Base-by-base conservation (phyloP, 345 rosid species). In the Citropsis articulata region DNA sequence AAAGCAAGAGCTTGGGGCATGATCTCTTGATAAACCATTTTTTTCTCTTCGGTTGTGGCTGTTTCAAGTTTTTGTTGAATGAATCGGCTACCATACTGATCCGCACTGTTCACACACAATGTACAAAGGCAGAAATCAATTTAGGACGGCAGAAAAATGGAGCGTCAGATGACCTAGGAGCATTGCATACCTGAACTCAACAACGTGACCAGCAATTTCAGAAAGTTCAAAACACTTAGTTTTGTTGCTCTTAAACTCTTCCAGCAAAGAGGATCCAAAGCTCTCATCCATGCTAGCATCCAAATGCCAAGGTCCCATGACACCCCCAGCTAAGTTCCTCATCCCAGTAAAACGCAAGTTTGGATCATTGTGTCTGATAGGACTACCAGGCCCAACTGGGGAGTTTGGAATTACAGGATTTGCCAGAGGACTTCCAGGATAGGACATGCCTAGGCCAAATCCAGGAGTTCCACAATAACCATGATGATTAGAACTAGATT, bases 161-260 rank as follows among this genome's bases (percentile, higher is more conserved):
- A 31, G 35, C 33, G 22, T 22, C 2, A 45, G 18, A 67, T 42
- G 38, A 72, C 22, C 9, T 61, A 66, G 60, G 40, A 75, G 27
- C 22, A 30, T 27, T 22, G 63, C 31, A 25, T 85, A 88, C 97
- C 92, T 92, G 86, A 92, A 92, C 84, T 90, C 97, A 48, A 89
- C 93, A 38, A 90, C 91, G 80, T 92, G 93, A 38, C 93, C 84
- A 40, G 88, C 86, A 63, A 92, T 92, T 83, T 92, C 97, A 5
- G 89, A 84, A 75, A 92, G 89, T 81, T 92, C 91, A 25, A 92
- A 83, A 27, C 90, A 87, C 76, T 88, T 89, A 42, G 92, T 83
- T 82, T 92, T 91, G 65, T 91, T 88, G 79, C 89, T 84, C 82
- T 92, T 92, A 74, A 92, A 92, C 84, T 92, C 93, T 85, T 90